These are phyloP conservation scores for Picochlorum sp. DNA, from an alignment of 139 green algal genomes.

Conservation along the genomic window DNA sequence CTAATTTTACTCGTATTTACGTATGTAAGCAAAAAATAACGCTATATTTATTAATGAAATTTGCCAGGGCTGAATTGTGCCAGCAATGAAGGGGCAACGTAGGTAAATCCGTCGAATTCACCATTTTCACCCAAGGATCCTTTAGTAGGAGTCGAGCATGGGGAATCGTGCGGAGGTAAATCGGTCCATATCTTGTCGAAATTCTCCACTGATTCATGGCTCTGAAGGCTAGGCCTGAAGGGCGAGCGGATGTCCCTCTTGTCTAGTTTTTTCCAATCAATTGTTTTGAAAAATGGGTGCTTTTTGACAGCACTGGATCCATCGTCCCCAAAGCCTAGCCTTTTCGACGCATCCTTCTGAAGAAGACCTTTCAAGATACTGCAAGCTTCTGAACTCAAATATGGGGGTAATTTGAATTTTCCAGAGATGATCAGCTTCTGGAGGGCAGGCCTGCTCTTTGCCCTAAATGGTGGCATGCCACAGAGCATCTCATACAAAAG, in stretches of 20 bases:
- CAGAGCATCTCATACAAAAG: constrained; percentile 97
- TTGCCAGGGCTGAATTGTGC: background rate
- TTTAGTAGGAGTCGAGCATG: constrained; percentile 46
- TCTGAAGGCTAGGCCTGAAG: constrained; percentile 64
- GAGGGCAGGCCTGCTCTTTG: constrained; percentile 74
- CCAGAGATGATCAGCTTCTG: constrained; percentile 71
- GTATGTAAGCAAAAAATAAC: background rate
- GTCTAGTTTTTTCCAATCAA: constrained; percentile 83
- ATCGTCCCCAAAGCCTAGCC: constrained; percentile 64
- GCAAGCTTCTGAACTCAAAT: constrained; percentile 37
- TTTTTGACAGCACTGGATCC: constrained; percentile 44
- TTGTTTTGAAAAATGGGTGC: constrained; percentile 82
- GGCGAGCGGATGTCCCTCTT: constrained; percentile 56
- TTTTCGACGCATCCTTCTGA: constrained; percentile 65
- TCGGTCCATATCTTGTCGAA: constrained; percentile 83
- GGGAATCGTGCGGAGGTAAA: constrained; percentile 59
- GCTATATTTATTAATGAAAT: background rate
- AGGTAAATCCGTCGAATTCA: constrained; percentile 64
- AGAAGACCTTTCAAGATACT: constrained; percentile 68
- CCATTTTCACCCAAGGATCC: constrained; percentile 6
- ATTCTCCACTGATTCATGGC: constrained; percentile 53
- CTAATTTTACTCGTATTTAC: background rate
- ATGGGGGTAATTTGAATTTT: constrained; percentile 74
- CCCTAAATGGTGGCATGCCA: constrained; percentile 81
- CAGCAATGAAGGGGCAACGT: constrained; percentile 33